Conservation (phyloP, 2,329 filamentous ascomycete species). For the Xenoacremonium recifei region DNA sequence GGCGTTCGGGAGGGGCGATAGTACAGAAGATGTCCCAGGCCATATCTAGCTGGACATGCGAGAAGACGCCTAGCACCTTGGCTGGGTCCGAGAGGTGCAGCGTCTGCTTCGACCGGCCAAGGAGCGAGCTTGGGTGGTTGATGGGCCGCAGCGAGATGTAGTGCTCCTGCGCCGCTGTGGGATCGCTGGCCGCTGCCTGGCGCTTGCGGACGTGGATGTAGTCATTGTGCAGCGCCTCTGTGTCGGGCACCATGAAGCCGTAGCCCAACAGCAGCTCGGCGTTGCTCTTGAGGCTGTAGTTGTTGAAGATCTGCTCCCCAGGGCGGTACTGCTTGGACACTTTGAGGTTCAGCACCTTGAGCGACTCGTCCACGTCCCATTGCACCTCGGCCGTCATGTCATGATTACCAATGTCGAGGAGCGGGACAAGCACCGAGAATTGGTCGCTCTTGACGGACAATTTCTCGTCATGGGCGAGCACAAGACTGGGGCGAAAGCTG, state of each 20-base stretch:
- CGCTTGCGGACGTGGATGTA: slow-evolving; percentile 57
- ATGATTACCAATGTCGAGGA: slow-evolving; percentile 73
- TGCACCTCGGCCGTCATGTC: slow-evolving; percentile 56
- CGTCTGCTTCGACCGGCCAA: slow-evolving; percentile 40
- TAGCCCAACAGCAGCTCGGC: slow-evolving; percentile 66
- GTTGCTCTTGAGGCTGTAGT: slow-evolving; percentile 73
- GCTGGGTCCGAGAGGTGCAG: slow-evolving; percentile 28
- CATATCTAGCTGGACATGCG: slow-evolving; percentile 53
- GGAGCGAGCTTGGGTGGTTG: slow-evolving; percentile 44
- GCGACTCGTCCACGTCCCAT: slow-evolving; percentile 53
- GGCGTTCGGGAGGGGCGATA: slow-evolving; percentile 34
- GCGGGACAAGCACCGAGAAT: slow-evolving; percentile 67
- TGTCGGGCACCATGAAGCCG: slow-evolving; percentile 56
- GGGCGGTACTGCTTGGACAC: slow-evolving; percentile 42
- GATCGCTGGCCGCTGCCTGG: slow-evolving; percentile 16
- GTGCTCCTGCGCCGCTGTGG: slow-evolving; percentile 39
- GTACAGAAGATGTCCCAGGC: slow-evolving; percentile 47
- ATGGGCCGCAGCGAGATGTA: slow-evolving; percentile 54
- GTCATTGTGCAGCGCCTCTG: slow-evolving; percentile 53
- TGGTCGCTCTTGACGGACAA: slow-evolving; percentile 43
- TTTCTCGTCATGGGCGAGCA: slow-evolving; percentile 40
- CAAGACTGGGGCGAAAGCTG: slow-evolving; percentile 62
- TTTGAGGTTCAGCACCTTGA: slow-evolving; percentile 40
- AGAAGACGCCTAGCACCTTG: slow-evolving; percentile 38
- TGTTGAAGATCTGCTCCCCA: slow-evolving; percentile 63